These are phyloP conservation scores for Pulveroboletus sp. DNA, from an alignment of 768 basidiomycete genomes.

Conservation along the genomic window DNA sequence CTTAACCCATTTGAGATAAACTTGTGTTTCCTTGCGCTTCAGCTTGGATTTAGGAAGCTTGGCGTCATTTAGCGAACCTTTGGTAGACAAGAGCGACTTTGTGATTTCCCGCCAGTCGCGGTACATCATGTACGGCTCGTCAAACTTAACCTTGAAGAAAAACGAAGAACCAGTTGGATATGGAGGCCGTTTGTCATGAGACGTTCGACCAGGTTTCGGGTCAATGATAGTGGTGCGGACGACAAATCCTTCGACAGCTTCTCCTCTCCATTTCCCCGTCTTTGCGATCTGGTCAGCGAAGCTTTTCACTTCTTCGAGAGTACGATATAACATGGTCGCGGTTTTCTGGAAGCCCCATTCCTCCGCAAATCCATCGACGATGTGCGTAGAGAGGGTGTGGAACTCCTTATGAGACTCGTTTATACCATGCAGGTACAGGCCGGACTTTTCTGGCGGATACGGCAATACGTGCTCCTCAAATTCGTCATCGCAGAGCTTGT, in stretches of 20 bases:
- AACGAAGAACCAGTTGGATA: conserved; percentile 80
- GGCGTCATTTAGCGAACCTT: conserved; percentile 29
- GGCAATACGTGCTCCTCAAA: conserved; percentile 96
- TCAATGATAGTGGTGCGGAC: conserved; percentile 68
- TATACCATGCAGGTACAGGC: conserved; percentile 90
- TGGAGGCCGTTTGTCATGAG: conserved; percentile 44
- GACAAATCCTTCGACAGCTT: conserved; percentile 91
- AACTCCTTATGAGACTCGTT: conserved; percentile 69
- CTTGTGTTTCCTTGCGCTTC: conserved; percentile 68
- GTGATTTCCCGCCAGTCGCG: conserved; percentile 97
- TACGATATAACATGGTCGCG: conserved; percentile 45
- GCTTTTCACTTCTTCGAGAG: conserved; percentile 59
- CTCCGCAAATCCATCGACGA: conserved; percentile 75
- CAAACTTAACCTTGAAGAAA: conserved; percentile 99
- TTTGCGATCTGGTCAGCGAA: conserved; percentile 70
- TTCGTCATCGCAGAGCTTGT: conserved; percentile 90
- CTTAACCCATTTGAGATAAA: conserved; percentile 83
- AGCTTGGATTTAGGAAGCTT: conserved; percentile 62
- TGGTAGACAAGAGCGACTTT: conserved; percentile 56
- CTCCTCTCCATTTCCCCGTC: conserved; percentile 76
- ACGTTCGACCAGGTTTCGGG: conserved; percentile 33
- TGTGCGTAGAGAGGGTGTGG: conserved; percentile 59
- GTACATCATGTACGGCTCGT: conserved; percentile 98
- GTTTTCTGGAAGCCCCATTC: conserved; percentile 94
- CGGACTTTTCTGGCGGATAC: conserved; percentile 77